Conservation (phyloP, 2,329 filamentous ascomycete genomes). For the Ophiostoma triangulosporum region DNA sequence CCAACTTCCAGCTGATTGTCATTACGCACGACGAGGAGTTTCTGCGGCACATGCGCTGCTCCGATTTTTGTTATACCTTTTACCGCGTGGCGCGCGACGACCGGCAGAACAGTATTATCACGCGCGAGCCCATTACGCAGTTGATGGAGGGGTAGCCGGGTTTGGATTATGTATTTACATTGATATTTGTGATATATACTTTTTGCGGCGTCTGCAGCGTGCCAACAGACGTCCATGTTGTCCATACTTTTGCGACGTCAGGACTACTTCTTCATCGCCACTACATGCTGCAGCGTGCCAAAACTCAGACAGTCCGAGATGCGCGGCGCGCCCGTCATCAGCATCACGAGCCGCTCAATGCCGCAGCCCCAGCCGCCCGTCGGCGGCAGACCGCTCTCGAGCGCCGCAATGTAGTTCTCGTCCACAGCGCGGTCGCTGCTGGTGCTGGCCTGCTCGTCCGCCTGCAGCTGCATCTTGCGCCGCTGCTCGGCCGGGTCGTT, state of each 20-base stretch:
- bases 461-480: slow-evolving; percentile 58
- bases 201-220: too few species aligned
- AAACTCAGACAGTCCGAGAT: slow-evolving; percentile 84
- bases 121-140: slow-evolving; percentile 48
- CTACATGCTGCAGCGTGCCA: slow-evolving; percentile 63
- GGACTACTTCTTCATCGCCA: slow-evolving; percentile 22
- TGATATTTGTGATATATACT: neutral
- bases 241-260: too few species aligned
- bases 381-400: slow-evolving; percentile 85
- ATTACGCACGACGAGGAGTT: slow-evolving; percentile 99
- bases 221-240: too few species aligned
- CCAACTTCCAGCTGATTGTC: slow-evolving; percentile 94
- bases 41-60: slow-evolving; percentile 80
- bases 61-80: slow-evolving; percentile 85
- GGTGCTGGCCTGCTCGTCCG: slow-evolving; percentile 28
- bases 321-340: slow-evolving; percentile 63
- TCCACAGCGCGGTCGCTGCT: slow-evolving; percentile 43
- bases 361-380: slow-evolving; percentile 96
- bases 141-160: slow-evolving; percentile 22
- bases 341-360: slow-evolving; percentile 81
- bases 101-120: slow-evolving; percentile 77
- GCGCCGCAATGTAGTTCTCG: slow-evolving; percentile 68
- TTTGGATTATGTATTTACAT: neutral
- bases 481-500: slow-evolving; percentile 83
- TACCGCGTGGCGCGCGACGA: slow-evolving; percentile 75